Evolutionary conservation across 768 basidiomycete genomes (phyloP).

Genomic region (Suillus luteus): DNA sequence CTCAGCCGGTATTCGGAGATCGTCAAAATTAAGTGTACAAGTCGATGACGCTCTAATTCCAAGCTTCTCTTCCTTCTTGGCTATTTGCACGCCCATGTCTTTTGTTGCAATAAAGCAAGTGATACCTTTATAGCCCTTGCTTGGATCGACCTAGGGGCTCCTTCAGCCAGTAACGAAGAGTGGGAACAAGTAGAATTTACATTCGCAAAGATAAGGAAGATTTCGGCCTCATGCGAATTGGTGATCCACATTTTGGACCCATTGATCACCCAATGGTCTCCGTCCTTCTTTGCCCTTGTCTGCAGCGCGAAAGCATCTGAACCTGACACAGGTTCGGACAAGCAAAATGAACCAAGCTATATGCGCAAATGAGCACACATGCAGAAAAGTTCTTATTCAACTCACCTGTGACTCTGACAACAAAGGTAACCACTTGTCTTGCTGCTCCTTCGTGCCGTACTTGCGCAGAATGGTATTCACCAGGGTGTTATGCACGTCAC

Average conservation of each 20-base stretch:
- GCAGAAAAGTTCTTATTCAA: background rate
- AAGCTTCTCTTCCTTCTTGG: slow-evolving; percentile 98
- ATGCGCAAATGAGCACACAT: slow-evolving; percentile 8
- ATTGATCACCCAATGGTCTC: slow-evolving; percentile 83
- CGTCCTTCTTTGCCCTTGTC: slow-evolving; percentile 87
- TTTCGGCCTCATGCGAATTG: slow-evolving; percentile 88
- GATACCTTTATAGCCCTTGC: slow-evolving; percentile 98
- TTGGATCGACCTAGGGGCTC: slow-evolving; percentile 65
- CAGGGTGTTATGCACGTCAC: slow-evolving; percentile 98
- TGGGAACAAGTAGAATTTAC: slow-evolving; percentile 38
- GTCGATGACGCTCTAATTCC: slow-evolving; percentile 97
- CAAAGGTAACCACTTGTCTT: slow-evolving; percentile 85
- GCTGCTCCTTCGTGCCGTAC: slow-evolving; percentile 82
- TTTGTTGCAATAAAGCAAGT: slow-evolving; percentile 96
- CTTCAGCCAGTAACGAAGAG: background rate
- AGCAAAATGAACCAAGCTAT: slow-evolving; percentile 93
- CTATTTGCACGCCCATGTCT: slow-evolving; percentile 95
- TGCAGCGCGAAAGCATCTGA: slow-evolving; percentile 98
- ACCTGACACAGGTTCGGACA: slow-evolving; percentile 91
- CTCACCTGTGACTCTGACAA: slow-evolving; percentile 76
- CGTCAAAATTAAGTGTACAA: slow-evolving; percentile 93
- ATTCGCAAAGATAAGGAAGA: slow-evolving; percentile 95
- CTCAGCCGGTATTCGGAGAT: slow-evolving; percentile 79
- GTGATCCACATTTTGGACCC: slow-evolving; percentile 99
- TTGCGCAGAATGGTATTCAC: slow-evolving; percentile 93